Base-by-base conservation (phyloP, 768 basidiomycete genomes). In the Kwoniella mangroviensis region DNA sequence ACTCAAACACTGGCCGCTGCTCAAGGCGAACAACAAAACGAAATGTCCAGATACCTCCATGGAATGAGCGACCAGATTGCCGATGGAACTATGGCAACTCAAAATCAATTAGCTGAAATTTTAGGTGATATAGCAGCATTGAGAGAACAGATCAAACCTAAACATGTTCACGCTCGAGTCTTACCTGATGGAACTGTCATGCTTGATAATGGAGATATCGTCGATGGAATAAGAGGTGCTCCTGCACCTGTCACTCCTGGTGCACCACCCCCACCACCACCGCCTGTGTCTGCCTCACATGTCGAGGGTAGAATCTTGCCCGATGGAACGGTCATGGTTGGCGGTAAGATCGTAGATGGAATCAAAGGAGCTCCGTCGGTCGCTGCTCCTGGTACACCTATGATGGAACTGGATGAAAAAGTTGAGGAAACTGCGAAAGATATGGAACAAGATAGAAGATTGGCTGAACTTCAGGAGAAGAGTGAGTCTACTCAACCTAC, bases 1-100 rank as follows among this genome's bases (percentile, higher is more conserved):
- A 65, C 73, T 13, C 69, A 80, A 66, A 69, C 73, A 21, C 59
- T 83, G 9, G 78, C 80, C 21, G 73, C 75, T 51, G 81, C 81
- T 63, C 81, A 81, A 71, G 82, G 81, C 52, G 72, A 79, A 28
- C 82, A 83, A 51, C 74, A 77, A 24, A 83, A 83, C 67, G 79
- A 82, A 61, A 83, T 83, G 68, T 78, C 77, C 21, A 71, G 82
- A 17, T 83, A 81, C 63, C 72, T 83, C 3, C 79, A 82, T 51
- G 74, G 78, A 12, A 73, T 83, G 65, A 74, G 72, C 41, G 78
- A 79, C 51, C 81, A 79, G 41, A 77, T 83, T 62, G 75, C 75
- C 45, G 68, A 75, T 26, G 75, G 72, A 41, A 70, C 73, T 26
- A 64, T 71, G 19, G 75, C 72, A 2, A 68, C 72, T 5, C 63